Conservation (phyloP, 1,284 basidiomycete species). For the Heterobasidion parviporum region DNA sequence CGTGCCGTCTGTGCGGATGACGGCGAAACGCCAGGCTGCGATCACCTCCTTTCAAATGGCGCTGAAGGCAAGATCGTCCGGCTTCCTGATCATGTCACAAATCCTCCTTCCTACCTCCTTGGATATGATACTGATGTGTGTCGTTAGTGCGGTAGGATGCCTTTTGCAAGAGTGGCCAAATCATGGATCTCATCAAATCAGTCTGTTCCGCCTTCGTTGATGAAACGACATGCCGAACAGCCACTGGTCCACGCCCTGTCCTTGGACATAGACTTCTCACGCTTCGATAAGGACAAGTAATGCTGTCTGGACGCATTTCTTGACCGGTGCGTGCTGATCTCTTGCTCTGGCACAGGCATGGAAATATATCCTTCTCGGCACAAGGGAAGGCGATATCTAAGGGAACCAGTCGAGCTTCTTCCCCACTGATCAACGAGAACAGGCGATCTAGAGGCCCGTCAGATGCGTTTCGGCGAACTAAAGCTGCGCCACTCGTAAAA, state of each 20-base stretch:
- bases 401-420: background rate
- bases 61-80: constrained; percentile 43
- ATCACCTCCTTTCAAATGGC: constrained; percentile 35
- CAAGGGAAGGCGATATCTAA: background rate
- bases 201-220: background rate
- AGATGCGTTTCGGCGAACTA: no score
- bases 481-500: no score
- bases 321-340: background rate
- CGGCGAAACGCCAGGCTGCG: constrained; percentile 23
- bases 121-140: background rate
- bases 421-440: no score
- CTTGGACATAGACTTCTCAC: background rate
- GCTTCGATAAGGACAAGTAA: background rate
- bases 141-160: background rate
- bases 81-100: constrained; percentile 18
- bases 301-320: background rate
- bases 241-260: background rate
- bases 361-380: background rate
- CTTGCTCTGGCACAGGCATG: background rate
- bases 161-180: background rate
- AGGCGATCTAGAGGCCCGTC: no score
- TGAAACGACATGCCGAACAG: background rate
- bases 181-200: background rate
- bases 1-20: constrained; percentile 36
- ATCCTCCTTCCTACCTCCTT: background rate